Conservation (phyloP, 2,329 filamentous ascomycete species). For the Fusarium brachygibbosum region DNA sequence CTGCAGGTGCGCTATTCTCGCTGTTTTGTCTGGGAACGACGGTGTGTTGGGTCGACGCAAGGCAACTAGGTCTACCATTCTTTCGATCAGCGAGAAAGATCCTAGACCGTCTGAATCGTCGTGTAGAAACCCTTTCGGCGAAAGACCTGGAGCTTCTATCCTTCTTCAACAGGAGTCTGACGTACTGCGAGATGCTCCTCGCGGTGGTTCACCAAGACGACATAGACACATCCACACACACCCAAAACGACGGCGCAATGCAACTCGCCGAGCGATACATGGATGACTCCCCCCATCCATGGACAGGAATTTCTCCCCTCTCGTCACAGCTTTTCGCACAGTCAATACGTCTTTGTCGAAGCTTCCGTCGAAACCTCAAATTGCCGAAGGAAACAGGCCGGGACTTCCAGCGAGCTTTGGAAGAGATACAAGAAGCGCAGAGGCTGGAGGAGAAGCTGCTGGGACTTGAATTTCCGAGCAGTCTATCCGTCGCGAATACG, state of each 20-base stretch:
- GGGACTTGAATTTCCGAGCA: conserved; percentile 47
- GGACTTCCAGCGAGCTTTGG: conserved; percentile 46
- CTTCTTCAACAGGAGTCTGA: conserved; percentile 57
- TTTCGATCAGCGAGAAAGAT: conserved; percentile 50
- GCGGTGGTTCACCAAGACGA: conserved; percentile 54
- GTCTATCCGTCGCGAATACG: conserved; percentile 43
- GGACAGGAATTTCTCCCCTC: conserved; percentile 56
- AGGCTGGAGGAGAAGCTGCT: conserved; percentile 54
- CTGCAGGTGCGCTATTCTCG: conserved; percentile 54
- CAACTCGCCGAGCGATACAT: conserved; percentile 32
- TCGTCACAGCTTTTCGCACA: conserved; percentile 54
- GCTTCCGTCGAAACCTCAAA: conserved; percentile 49
- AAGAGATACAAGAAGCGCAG: conserved; percentile 49
- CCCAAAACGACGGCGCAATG: conserved; percentile 19
- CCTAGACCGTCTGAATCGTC: conserved; percentile 46
- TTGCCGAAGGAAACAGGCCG: conserved; percentile 45
- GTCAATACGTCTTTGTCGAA: conserved; percentile 54
- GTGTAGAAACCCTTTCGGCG: conserved; percentile 19
- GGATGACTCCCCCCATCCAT: conserved; percentile 52
- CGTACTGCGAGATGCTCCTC: conserved; percentile 60
- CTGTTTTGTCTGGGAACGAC: conserved; percentile 59
- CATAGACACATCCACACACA: neutral
- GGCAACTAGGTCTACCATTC: conserved; percentile 53
- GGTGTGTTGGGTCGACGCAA: conserved; percentile 57
- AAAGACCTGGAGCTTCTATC: conserved; percentile 51